Evolutionary conservation across 257 asterid genomes (phyloP).

Genomic region (Nicotiana knightiana): DNA sequence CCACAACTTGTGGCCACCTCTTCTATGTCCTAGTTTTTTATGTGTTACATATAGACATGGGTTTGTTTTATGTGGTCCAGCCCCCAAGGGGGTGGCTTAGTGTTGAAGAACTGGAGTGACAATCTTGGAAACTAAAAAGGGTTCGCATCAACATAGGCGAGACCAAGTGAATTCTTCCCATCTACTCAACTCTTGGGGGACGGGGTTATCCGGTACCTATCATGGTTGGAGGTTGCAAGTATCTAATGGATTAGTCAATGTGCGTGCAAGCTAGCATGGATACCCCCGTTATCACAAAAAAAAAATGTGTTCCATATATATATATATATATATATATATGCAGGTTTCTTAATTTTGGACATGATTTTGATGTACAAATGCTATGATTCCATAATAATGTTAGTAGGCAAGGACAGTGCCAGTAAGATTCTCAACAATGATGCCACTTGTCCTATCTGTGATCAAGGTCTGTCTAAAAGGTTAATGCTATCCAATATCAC

Average conservation of each 20-base stretch:
- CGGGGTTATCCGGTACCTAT: background rate
- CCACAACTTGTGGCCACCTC: conserved; percentile 97
- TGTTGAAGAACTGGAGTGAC: background rate
- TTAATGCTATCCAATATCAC: conserved; percentile 5
- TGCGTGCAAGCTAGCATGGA: background rate
- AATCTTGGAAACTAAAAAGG: background rate
- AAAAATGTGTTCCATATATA: background rate
- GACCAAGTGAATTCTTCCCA: background rate
- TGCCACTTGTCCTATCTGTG: conserved; percentile 93
- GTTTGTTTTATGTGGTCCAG: background rate
- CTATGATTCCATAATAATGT: conserved; percentile 42
- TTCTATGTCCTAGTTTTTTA: conserved; percentile 54
- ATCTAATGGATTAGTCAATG: background rate
- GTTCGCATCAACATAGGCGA: background rate
- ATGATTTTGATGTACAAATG: background rate
- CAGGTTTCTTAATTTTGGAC: background rate
- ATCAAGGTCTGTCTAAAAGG: conserved; percentile 98
- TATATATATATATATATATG: background rate
- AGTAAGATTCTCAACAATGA: conserved; percentile 72
- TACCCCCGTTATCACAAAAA: background rate
- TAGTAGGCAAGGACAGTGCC: conserved; percentile 73
- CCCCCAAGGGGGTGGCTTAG: background rate
- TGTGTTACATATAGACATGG: conserved; percentile 8
- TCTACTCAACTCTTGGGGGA: background rate
- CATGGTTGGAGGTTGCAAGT: background rate